A percentile compares a stretch with the other conserved stretches of the same genome.
Conservation (phyloP, 768 basidiomycete genomes). For the Mycena albidolilacea region DNA sequence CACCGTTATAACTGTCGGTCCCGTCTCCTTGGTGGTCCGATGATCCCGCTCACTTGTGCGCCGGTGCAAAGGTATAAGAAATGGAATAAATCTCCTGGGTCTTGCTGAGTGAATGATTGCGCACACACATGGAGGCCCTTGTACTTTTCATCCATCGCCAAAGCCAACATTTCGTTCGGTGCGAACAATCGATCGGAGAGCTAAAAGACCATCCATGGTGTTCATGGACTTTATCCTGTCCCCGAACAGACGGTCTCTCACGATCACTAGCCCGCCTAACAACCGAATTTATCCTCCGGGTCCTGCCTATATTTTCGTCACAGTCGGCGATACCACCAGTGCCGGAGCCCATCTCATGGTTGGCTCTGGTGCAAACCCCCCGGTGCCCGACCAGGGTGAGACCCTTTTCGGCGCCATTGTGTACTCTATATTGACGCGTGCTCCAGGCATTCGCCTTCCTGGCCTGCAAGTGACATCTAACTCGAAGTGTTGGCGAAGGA, state of each 20-base stretch:
- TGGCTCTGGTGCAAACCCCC: constrained; percentile 39
- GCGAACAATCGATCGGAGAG: no score
- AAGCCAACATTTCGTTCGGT: no score
- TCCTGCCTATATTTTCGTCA: constrained; percentile 47
- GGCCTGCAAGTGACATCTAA: no score
- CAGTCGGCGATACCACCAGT: constrained; percentile 46
- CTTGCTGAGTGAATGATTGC: no score
- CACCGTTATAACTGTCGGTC: no score
- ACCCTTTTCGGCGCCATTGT: not conserved
- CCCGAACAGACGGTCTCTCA: constrained; percentile 46
- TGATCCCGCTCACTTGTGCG: no score
- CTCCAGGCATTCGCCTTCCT: not conserved
- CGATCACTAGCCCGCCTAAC: constrained; percentile 52
- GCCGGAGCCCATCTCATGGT: constrained; percentile 43
- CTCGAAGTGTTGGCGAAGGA: not conserved
- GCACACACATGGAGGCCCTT: no score
- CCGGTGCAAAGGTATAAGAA: no score
- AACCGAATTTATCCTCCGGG: constrained; percentile 50
- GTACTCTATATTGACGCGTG: not conserved
- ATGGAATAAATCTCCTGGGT: no score
- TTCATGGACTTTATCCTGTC: constrained; percentile 49
- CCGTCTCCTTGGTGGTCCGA: no score
- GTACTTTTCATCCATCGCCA: no score
- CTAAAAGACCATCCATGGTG: no score
- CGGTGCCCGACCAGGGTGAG: constrained; percentile 35